Evolutionary conservation across 148 eudicot species (phyloP), one percentile per base, ranked within the genome.

Genomic region (Gaultheria prostrata): DNA sequence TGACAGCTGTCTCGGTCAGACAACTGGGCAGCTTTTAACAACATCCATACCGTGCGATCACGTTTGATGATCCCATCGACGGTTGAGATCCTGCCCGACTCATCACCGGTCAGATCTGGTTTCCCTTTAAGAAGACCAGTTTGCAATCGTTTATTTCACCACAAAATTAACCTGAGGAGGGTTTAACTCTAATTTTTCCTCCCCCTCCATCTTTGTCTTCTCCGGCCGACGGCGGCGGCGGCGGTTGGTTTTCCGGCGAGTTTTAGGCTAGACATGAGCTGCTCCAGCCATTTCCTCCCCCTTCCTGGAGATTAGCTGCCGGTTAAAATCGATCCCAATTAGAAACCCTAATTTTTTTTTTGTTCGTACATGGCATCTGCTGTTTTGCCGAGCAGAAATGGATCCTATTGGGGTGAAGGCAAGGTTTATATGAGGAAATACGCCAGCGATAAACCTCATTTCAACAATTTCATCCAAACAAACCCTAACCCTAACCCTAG

Each of bases 21-120:
- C 15, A 3, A 2, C 5, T 50, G 77, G 77, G 28, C 28, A 73
- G 26, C 48, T 18, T 6, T 10, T 1, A 73, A 73, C 24, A 49
- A 73, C 77, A 73, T 35, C 2, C 39, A 13, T 8, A 4, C 77
- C 73, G 48, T 49, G 59, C 13, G 89, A 85, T 90, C 85, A 86
- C 82, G 85, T 81, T 76, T 70, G 51, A n/a, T 9, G 14, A 45
- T 53, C 43, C 0, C 17, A 82, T 78, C 77, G 3, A 88, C 88
- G 91, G 88, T 1, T 10, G 33, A 0, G 59, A 24, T 73, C 1
- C 89, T 85, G 90, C 91, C 93, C 93, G 90, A 15, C 1, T 1
- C 9, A 28, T 9, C 11, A 21, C 74, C 88, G 93, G 93, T 89
- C 88, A 91, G 90, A 91, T 91, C 93, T 85, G 79, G 84, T 39